Evolutionary conservation across 2,329 filamentous ascomycete species (phyloP).

Genomic region (Penicillium sp.): DNA sequence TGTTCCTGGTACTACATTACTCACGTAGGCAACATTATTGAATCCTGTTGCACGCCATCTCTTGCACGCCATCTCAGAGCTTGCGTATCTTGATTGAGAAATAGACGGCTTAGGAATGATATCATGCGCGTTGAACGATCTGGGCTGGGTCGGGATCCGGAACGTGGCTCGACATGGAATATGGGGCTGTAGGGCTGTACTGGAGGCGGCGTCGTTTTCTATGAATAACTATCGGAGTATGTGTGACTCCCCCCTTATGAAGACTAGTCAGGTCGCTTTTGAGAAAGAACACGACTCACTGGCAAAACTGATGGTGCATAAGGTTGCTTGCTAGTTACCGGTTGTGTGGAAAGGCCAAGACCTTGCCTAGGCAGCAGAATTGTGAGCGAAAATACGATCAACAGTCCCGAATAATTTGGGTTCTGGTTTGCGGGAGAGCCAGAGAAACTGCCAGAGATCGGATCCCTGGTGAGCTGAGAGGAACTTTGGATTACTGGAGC

Average conservation of each 20-base stretch:
- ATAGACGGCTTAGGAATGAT: slow-evolving; percentile 2
- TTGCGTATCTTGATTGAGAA: not conserved
- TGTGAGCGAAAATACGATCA: slow-evolving; percentile 8
- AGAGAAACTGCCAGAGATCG: not conserved
- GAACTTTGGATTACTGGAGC: not conserved
- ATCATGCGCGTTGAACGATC: slow-evolving; percentile 1
- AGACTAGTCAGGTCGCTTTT: not conserved
- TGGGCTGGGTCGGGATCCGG: not conserved
- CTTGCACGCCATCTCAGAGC: not conserved
- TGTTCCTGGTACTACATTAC: not conserved
- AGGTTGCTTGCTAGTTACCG: slow-evolving; percentile 10
- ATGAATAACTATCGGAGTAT: not conserved
- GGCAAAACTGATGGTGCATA: slow-evolving; percentile 2
- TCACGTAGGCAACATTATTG: not conserved
- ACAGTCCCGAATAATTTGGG: slow-evolving; percentile 1
- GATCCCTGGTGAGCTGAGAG: not conserved
- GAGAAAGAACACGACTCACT: not conserved
- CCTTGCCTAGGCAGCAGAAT: slow-evolving; percentile 10
- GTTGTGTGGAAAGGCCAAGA: slow-evolving; percentile 5
- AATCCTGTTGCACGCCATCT: not conserved
- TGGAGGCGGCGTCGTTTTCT: not conserved
- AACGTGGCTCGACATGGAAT: slow-evolving; percentile 8
- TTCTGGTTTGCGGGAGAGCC: slow-evolving; percentile 5
- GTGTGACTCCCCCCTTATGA: not conserved
- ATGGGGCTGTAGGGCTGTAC: slow-evolving; percentile 15